Conservation (phyloP, 2,329 filamentous ascomycete genomes). For the Fusarium agapanthi region DNA sequence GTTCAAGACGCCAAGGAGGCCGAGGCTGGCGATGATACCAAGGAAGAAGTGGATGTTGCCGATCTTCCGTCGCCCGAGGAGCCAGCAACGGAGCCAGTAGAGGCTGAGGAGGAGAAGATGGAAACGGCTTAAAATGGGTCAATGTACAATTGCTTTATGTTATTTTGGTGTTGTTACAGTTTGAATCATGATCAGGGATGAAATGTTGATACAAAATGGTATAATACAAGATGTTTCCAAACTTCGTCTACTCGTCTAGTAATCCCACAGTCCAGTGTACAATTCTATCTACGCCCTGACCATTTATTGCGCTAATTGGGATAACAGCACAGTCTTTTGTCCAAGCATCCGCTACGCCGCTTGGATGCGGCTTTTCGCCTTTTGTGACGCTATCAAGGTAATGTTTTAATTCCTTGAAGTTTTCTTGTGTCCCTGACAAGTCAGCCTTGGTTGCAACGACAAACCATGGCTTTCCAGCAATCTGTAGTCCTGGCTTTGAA, state of each 20-base stretch:
- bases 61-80: slow-evolving; percentile 51
- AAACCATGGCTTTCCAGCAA: slow-evolving; percentile 96
- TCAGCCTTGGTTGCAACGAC: slow-evolving; percentile 95
- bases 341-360: slow-evolving; percentile 67
- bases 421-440: slow-evolving; percentile 78
- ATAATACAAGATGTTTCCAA: slow-evolving; percentile 32
- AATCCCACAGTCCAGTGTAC: slow-evolving; percentile 77
- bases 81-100: slow-evolving; percentile 3
- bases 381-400: slow-evolving; percentile 75
- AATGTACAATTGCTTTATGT: slow-evolving; percentile 32
- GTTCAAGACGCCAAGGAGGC: slow-evolving; percentile 46
- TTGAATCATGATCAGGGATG: slow-evolving; percentile 26
- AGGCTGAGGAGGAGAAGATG: slow-evolving; percentile 16
- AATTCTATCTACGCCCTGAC: slow-evolving; percentile 81
- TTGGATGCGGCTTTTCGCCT: slow-evolving; percentile 76
- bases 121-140: slow-evolving; percentile 29
- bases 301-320: slow-evolving; percentile 89
- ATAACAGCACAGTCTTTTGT: slow-evolving; percentile 72
- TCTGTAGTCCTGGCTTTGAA: slow-evolving; percentile 63
- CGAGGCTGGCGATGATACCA: slow-evolving; percentile 34
- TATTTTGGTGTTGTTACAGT: slow-evolving; percentile 36
- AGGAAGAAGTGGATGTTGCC: slow-evolving; percentile 46
- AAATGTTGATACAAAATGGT: slow-evolving; percentile 33
- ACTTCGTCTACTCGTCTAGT: slow-evolving; percentile 58
- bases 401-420: slow-evolving; percentile 73